A percentile compares a stretch with the other conserved stretches of the same genome.
phyloP scores from a whole-genome alignment of 495 filamentous ascomycete species.

The Sabuloglossum arenarium region DNA sequence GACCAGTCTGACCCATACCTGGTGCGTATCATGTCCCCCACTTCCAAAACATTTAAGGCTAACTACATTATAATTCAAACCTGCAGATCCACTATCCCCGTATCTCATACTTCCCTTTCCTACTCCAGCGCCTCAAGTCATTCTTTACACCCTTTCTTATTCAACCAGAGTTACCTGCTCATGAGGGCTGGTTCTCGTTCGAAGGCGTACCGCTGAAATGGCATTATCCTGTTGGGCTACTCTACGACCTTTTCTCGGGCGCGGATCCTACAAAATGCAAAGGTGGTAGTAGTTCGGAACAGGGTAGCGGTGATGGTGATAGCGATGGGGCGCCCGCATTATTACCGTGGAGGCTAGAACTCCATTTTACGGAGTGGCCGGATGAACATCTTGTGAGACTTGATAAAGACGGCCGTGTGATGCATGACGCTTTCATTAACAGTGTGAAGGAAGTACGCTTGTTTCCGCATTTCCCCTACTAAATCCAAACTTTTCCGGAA shows the following conservation, averaged over 20 bases:
- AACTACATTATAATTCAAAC: neutral
- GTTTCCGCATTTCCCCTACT: neutral
- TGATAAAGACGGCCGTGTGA: conserved; percentile 35
- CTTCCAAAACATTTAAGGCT: neutral
- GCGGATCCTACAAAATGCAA: conserved; percentile 28
- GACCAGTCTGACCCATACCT: conserved; percentile 34
- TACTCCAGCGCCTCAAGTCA: conserved; percentile 54
- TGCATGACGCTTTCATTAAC: conserved; percentile 79
- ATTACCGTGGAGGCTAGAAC: conserved; percentile 54
- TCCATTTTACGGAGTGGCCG: conserved; percentile 60
- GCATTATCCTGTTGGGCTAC: conserved; percentile 70
- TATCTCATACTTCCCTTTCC: conserved; percentile 50
- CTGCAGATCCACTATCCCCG: conserved; percentile 35
- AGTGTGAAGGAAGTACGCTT: conserved; percentile 58
- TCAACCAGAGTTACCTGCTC: conserved; percentile 26
- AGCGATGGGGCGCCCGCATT: conserved; percentile 18
- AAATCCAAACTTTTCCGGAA: neutral
- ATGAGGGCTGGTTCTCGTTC: conserved; percentile 51
- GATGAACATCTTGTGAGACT: conserved; percentile 41
- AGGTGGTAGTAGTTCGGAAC: conserved; percentile 8
- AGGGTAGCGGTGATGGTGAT: conserved; percentile 3
- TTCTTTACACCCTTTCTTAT: conserved; percentile 66
- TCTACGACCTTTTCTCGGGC: conserved; percentile 72
- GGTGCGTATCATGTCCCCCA: conserved; percentile 15
- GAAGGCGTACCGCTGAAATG: conserved; percentile 67